These are phyloP conservation scores for Allomyces macrogynus DNA, from an alignment of 192 early-diverging fungal species.

Conservation along the genomic window DNA sequence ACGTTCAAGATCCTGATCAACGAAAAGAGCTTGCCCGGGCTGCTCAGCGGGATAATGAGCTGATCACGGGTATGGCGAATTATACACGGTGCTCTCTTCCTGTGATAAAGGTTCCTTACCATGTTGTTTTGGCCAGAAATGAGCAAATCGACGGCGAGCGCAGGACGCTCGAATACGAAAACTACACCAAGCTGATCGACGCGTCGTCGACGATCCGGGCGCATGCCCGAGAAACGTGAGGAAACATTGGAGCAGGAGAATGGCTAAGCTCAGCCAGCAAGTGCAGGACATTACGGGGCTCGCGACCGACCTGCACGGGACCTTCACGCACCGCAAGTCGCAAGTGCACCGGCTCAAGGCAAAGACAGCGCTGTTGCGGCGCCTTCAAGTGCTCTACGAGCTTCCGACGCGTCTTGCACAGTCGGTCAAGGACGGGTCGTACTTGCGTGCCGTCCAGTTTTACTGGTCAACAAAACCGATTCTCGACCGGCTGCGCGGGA, in stretches of 20 bases:
- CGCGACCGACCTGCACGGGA: constrained; percentile 26
- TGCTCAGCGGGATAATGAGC: constrained; percentile 54
- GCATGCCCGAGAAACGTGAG: constrained; percentile 74
- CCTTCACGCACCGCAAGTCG: constrained; percentile 39
- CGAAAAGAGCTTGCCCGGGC: constrained; percentile 39
- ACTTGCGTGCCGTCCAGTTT: constrained; percentile 52
- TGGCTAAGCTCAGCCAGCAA: constrained; percentile 45
- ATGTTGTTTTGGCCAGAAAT: constrained; percentile 33
- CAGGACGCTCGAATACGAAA: constrained; percentile 95
- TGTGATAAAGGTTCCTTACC: not conserved
- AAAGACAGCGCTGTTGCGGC: constrained; percentile 51
- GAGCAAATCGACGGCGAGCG: constrained; percentile 78
- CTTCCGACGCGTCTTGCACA: constrained; percentile 51
- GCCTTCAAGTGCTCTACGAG: constrained; percentile 75
- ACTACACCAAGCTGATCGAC: constrained; percentile 91
- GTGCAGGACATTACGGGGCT: constrained; percentile 39
- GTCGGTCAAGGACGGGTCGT: constrained; percentile 31
- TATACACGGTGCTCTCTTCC: not conserved
- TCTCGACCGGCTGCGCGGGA: constrained; percentile 51
- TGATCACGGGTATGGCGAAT: constrained; percentile 36
- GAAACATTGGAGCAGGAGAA: constrained; percentile 69
- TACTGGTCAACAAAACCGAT: constrained; percentile 50
- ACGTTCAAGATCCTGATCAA: constrained; percentile 55
- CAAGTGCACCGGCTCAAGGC: constrained; percentile 51
- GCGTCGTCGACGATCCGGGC: constrained; percentile 77